phyloP scores from a whole-genome alignment of 2,329 filamentous ascomycete species.

The Colletotrichum zoysiae region DNA sequence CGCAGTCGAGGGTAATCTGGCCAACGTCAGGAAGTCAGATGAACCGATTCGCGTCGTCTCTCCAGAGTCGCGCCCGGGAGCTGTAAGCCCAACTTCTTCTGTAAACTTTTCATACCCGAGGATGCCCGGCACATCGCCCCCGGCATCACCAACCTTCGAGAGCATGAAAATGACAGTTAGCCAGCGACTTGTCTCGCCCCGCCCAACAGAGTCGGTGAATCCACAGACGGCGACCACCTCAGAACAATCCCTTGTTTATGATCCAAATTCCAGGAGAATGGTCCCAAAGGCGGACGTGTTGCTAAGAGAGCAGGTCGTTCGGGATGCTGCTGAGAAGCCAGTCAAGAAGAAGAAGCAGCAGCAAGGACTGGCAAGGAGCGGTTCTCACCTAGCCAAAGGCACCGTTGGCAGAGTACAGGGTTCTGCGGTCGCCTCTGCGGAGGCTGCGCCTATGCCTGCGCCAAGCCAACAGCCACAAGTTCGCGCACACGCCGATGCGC shows the following conservation, averaged over 20 bases:
- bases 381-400: slow-evolving; percentile 63
- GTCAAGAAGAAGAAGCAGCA: slow-evolving; percentile 50
- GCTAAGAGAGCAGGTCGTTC: slow-evolving; percentile 57
- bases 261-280: slow-evolving; percentile 75
- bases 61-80: slow-evolving; percentile 54
- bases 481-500: neutral
- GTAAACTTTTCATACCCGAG: slow-evolving; percentile 72
- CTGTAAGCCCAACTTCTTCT: slow-evolving; percentile 62
- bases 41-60: slow-evolving; percentile 54
- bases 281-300: slow-evolving; percentile 61
- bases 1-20: slow-evolving; percentile 57
- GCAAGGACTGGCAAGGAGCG: slow-evolving; percentile 53
- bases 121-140: slow-evolving; percentile 57
- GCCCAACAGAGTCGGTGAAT: slow-evolving; percentile 44
- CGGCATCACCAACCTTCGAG: slow-evolving; percentile 47
- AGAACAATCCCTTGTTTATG: slow-evolving; percentile 67
- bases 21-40: slow-evolving; percentile 61
- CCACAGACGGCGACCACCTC: slow-evolving; percentile 46
- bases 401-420: slow-evolving; percentile 65
- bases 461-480: slow-evolving; percentile 11
- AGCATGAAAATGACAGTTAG: slow-evolving; percentile 42
- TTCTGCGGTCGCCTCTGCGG: slow-evolving; percentile 56
- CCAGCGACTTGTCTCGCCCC: slow-evolving; percentile 45
- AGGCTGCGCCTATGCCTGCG: slow-evolving; percentile 8
- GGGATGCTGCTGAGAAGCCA: slow-evolving; percentile 55